Evolutionary conservation across 2,329 filamentous ascomycete species (phyloP), one percentile per base, ranked within the genome.

Genomic region (Ambrosiella cleistominuta): DNA sequence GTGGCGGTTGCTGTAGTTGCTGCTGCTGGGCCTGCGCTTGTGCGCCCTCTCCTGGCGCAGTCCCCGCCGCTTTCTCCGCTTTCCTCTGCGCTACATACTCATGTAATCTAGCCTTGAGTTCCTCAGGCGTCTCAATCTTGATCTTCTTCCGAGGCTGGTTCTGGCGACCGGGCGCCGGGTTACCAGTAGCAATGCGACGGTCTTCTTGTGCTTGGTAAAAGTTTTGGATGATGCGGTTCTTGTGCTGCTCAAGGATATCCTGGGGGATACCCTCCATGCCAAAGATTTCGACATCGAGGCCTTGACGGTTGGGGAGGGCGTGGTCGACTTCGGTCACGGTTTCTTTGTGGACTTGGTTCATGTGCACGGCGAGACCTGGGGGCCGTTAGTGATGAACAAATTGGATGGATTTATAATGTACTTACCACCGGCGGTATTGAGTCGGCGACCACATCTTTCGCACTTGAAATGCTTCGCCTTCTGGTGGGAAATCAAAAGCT

Each of bases 381-480:
- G 45, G 63, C 54, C 50, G 58, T 62, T 50, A 44, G 27, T 35
- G 19, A 35, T 47, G 2, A 49, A 56, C 37, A 44, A 39, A 15
- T 19, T 15, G 17, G 9, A 50, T 40, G 27, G 36, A 11, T 12
- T 56, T 51, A 37, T 36, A 44, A 45, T 13, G 12, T 15, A 35
- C 52, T 67, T 71, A 94, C 89, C 93, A 78, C 93, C 93, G 47
- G 90, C 90, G 1, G 93, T 98, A 68, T 95, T 96, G 58, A 98
- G 73, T 64, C 90, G 79, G 63, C 93, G 82, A 57, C 83, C 83
- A 69, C 93, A 98, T 73, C 85, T 76, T 65, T 95, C 88, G 72
- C 93, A 98, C 71, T 95, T 96, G 77, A 95, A 97, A 71, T 98
- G 93, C 72, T 97, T 97, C n/a, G 91, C 90, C 70, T 96, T 97